phyloP scores from a whole-genome alignment of 2,329 filamentous ascomycete genomes.

The Tolypocladium paradoxum region DNA sequence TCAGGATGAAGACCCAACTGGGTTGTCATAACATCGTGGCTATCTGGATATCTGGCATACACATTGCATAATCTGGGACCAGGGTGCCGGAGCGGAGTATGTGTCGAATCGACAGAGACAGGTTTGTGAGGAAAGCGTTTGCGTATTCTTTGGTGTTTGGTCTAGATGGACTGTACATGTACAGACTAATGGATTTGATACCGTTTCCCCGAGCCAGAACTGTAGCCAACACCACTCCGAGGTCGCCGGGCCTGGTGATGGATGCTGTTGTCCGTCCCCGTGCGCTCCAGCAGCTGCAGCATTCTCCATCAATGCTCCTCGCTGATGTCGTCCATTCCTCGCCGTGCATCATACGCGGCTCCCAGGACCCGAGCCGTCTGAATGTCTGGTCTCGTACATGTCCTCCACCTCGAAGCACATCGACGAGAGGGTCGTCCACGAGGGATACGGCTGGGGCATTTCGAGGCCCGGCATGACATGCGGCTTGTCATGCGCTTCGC shows the following conservation, averaged over 20 bases:
- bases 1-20: neutral
- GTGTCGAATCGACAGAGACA: neutral
- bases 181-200: neutral
- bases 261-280: neutral
- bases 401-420: no score
- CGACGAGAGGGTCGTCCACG: no score
- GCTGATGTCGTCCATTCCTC: neutral
- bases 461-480: no score
- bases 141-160: neutral
- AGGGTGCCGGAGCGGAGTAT: neutral
- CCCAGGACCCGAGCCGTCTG: neutral
- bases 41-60: constrained; percentile 1
- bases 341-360: neutral
- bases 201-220: neutral
- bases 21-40: neutral
- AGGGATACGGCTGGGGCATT: no score
- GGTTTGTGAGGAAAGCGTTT: neutral
- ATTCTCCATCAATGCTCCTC: neutral
- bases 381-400: neutral
- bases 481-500: no score
- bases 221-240: no score
- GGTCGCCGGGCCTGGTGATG: no score
- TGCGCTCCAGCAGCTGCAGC: neutral
- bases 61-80: constrained; percentile 2
- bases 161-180: neutral